Evolutionary conservation across 192 early-diverging fungal genomes (phyloP).

Genomic region (Jimgerdemannia flammicorona): DNA sequence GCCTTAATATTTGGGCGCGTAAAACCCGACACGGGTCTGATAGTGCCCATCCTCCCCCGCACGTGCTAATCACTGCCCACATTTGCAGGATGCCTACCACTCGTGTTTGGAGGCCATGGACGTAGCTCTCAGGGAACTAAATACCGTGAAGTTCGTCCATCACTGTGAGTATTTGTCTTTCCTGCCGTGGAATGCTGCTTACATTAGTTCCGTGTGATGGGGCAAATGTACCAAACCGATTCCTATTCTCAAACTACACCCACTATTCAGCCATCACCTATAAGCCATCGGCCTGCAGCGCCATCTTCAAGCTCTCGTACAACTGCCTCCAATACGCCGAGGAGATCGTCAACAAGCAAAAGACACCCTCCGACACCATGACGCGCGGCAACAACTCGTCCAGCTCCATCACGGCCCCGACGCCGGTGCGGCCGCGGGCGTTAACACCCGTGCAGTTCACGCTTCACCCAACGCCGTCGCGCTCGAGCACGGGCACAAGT

Average conservation of each 20-base stretch:
- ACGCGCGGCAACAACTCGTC: conserved; percentile 23
- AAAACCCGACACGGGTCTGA: neutral
- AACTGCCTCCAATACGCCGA: conserved; percentile 29
- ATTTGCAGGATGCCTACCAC: conserved; percentile 51
- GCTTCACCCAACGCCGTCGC: conserved; percentile 15
- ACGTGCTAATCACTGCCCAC: neutral
- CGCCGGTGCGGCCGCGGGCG: conserved; percentile 28
- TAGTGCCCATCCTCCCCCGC: neutral
- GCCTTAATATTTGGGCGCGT: too few species aligned
- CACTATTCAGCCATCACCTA: neutral
- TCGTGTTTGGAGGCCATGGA: conserved; percentile 40
- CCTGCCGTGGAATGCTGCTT: neutral
- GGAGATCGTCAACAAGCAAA: conserved; percentile 44
- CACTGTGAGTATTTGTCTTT: conserved; percentile 39
- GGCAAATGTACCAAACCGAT: neutral
- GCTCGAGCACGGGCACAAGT: conserved; percentile 6
- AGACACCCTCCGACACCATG: conserved; percentile 25
- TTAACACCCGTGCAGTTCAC: conserved; percentile 12
- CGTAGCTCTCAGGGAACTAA: conserved; percentile 35
- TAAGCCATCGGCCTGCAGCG: neutral
- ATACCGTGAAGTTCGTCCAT: conserved; percentile 54
- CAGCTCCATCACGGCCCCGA: conserved; percentile 27
- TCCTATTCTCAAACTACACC: conserved; percentile 8
- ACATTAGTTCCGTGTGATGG: neutral
- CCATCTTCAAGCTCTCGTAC: conserved; percentile 3